These are phyloP conservation scores for Blastocystis sp. DNA, from an alignment of 352 stramenopile genomes.

Conservation along the genomic window DNA sequence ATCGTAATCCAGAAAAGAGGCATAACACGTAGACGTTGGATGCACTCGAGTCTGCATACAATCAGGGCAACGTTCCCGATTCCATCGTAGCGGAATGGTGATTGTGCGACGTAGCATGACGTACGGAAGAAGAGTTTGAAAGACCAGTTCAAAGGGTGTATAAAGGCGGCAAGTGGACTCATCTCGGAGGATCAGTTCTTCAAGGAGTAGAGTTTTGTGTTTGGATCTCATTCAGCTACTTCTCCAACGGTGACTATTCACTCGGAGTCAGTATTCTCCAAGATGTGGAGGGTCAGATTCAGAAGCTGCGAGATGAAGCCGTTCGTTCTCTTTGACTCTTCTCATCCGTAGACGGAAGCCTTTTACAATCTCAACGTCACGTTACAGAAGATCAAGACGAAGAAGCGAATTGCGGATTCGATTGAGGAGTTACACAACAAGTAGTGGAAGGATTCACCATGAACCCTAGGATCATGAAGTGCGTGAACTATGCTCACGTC, in stretches of 20 bases:
- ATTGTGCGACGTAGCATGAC: not conserved
- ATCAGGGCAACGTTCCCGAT: not conserved
- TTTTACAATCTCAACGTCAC: constrained; percentile 39
- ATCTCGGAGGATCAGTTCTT: constrained; percentile 51
- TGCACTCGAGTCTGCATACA: constrained; percentile 1
- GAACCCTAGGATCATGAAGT: constrained; percentile 17
- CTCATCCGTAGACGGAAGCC: constrained; percentile 5
- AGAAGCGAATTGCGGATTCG: constrained; percentile 41
- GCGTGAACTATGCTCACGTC: constrained; percentile 24
- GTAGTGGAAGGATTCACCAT: not conserved
- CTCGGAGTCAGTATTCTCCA: constrained; percentile 18
- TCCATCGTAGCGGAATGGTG: not conserved
- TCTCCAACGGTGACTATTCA: constrained; percentile 30
- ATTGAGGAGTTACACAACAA: constrained; percentile 7
- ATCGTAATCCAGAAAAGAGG: not conserved
- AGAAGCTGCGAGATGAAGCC: constrained; percentile 34
- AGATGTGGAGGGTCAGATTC: constrained; percentile 36
- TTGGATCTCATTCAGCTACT: not conserved
- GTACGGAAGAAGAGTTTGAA: not conserved
- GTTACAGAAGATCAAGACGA: constrained; percentile 44
- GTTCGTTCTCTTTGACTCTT: not conserved
- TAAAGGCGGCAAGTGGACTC: constrained; percentile 23
- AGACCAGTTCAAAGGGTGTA: constrained; percentile 33
- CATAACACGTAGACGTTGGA: constrained; percentile 32
- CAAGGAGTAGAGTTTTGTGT: not conserved